Percentiles rank a stretch among this genome's conserved stretches.
phyloP scores from a whole-genome alignment of 805 yeast species.

The Myxozyma melibiosi region DNA sequence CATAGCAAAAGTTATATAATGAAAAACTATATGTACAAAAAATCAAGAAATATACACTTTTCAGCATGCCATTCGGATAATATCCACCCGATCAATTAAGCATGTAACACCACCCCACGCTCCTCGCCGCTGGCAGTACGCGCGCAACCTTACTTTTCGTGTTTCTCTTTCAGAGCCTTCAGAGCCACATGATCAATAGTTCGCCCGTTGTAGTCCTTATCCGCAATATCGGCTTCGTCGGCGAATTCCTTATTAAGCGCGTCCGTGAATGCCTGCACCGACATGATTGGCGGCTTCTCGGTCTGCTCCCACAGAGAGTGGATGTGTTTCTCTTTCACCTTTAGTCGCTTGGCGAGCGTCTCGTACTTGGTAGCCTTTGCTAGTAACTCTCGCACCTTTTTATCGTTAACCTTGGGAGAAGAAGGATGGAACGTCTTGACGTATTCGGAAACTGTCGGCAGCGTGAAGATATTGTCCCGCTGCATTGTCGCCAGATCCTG shows the following conservation, averaged over 20 bases:
- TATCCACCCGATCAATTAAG: too few relatives aligned
- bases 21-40: too few relatives aligned
- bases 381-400: constrained; percentile 2
- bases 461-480: constrained; percentile 17
- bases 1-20: too few relatives aligned
- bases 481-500: constrained; percentile 1
- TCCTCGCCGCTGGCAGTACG: too few relatives aligned
- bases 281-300: neutral
- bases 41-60: too few relatives aligned
- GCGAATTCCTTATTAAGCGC: constrained; percentile 8
- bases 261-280: neutral
- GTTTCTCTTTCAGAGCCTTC: neutral
- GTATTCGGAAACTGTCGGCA: constrained; percentile 20
- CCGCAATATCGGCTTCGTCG: neutral
- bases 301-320: constrained; percentile 4
- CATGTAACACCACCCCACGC: too few relatives aligned
- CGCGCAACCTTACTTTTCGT: neutral
- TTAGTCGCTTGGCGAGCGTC: neutral
- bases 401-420: neutral
- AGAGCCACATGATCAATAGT: neutral
- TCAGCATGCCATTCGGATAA: too few relatives aligned
- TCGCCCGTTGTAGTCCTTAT: constrained; percentile 5
- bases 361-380: neutral
- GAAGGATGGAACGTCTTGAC: constrained; percentile 16
- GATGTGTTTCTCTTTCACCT: neutral